Conservation (phyloP, 306 rosid genomes). For the Cicer arietinum region DNA sequence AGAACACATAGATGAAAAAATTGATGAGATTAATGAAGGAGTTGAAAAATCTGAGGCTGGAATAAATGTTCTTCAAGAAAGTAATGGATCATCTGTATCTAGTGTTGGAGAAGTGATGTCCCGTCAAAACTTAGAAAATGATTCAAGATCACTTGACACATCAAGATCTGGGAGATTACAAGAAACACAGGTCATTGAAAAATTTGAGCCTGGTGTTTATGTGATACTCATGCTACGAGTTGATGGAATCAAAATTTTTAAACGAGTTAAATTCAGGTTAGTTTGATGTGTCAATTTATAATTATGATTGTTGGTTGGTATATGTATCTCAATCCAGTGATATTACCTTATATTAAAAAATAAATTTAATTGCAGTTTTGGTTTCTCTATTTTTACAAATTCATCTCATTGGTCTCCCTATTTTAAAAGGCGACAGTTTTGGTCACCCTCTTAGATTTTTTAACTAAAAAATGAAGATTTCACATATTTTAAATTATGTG, state of each 20-base stretch:
- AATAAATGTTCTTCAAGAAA: conserved; percentile 3
- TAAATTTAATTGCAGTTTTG: too few relatives aligned
- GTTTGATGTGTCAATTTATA: conserved; percentile 19
- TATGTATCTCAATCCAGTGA: neutral
- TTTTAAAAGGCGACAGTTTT: too few relatives aligned
- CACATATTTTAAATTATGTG: too few relatives aligned
- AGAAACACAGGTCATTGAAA: conserved; percentile 71
- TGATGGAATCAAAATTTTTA: conserved; percentile 64
- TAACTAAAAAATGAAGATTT: too few relatives aligned
- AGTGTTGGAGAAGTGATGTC: conserved; percentile 27
- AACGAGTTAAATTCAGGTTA: conserved; percentile 85
- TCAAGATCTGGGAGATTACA: conserved; percentile 39
- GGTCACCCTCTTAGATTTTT: too few relatives aligned
- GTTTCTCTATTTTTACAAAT: too few relatives aligned
- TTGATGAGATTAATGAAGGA: conserved; percentile 26
- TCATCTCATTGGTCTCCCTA: too few relatives aligned
- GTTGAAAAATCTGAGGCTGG: conserved; percentile 38
- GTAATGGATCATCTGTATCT: conserved; percentile 34
- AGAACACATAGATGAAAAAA: conserved; percentile 40
- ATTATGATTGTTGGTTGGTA: neutral
- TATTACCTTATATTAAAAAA: neutral
- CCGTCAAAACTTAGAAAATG: conserved; percentile 50
- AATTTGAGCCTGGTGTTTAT: conserved; percentile 81
- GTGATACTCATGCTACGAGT: conserved; percentile 53
- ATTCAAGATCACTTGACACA: conserved; percentile 48